Percentiles rank a stretch among this genome's conserved stretches.
These are phyloP conservation scores for Diaporthe citri DNA, from an alignment of 2,329 filamentous ascomycete genomes.

Conservation along the genomic window DNA sequence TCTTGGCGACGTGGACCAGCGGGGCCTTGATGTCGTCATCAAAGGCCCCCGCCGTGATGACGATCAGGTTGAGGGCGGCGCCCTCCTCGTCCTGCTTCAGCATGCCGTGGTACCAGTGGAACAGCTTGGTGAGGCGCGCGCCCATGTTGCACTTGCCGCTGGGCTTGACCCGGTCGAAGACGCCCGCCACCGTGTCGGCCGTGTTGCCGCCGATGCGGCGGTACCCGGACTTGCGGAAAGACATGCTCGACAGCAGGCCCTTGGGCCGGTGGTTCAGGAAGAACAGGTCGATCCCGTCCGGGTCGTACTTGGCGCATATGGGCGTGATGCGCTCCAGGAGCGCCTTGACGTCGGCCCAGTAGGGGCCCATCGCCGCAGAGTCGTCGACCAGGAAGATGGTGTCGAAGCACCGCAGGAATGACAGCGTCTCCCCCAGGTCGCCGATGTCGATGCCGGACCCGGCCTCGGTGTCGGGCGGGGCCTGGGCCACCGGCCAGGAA, in stretches of 20 bases:
- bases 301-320: constrained; percentile 40
- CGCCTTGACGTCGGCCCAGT: constrained; percentile 38
- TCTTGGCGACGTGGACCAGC: constrained; percentile 39
- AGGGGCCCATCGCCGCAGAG: constrained; percentile 39
- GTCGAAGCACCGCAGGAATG: constrained; percentile 41
- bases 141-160: constrained; percentile 47
- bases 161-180: constrained; percentile 45
- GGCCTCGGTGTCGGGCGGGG: constrained; percentile 24
- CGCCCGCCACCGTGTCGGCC: constrained; percentile 44
- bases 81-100: constrained; percentile 46
- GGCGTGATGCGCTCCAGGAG: constrained; percentile 40
- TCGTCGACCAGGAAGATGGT: constrained; percentile 41
- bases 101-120: constrained; percentile 47
- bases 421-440: constrained; percentile 40
- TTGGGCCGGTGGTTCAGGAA: constrained; percentile 41
- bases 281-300: constrained; percentile 41
- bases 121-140: constrained; percentile 44
- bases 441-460: constrained; percentile 36
- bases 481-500: constrained; percentile 35
- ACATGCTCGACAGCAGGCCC: constrained; percentile 40
- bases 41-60: constrained; percentile 45
- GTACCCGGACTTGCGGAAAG: constrained; percentile 43
- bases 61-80: constrained; percentile 47
- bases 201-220: constrained; percentile 42
- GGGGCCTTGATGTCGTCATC: constrained; percentile 43